Evolutionary conservation across 2,329 filamentous ascomycete genomes (phyloP), one percentile per base, ranked within the genome.

Genomic region (Paracorniculantispora psalliotae): DNA sequence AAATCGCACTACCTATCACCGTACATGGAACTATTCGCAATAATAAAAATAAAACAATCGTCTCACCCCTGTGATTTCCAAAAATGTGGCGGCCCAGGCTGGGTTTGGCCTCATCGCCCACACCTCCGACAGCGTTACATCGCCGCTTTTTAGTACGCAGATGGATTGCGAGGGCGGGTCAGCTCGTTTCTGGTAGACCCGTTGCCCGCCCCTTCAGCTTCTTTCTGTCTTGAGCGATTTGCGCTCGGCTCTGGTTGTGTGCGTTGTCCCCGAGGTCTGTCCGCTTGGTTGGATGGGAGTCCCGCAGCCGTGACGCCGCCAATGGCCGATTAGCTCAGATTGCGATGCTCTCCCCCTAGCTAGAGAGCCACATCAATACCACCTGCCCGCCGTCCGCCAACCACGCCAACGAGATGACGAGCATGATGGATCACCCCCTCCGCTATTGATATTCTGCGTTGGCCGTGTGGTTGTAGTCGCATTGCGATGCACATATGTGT

Each of bases 181-280:
- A 44, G 39, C 37, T 44, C 25, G 51, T 43, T 43, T 30, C 35
- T 41, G 21, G 12, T 35, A 21, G 51, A 23, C 50, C 39, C 26
- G 15, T 54, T 43, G n/a, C 39, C 28, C 39, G 50, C 50, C 19
- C 35, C n/a, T 30, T 43, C 17, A 43, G 50, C 50, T 43, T 54
- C 37, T 43, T 53, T 51, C n/a, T n/a, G n/a, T 28, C 28, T 48
- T 41, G 50, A 52, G 23, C 51, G 51, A 54, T 54, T 54, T 44
- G 51, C 25, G 37, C 37, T 35, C 25, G 39, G 12, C 12, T 25
- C 51, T 54, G 39, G 37, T 54, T n/a, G n/a, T n/a, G n/a, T n/a
- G n/a, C 51, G 39, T 54, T 54, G 51, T 54, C 51, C 51, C 37
- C 51, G 51, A 54, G 19, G 51, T 54, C 51, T 54, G 39, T 25